Evolutionary conservation across 805 yeast species (phyloP), one percentile per base, ranked within the genome.

Genomic region (Sungouiozyma ichnusensis): DNA sequence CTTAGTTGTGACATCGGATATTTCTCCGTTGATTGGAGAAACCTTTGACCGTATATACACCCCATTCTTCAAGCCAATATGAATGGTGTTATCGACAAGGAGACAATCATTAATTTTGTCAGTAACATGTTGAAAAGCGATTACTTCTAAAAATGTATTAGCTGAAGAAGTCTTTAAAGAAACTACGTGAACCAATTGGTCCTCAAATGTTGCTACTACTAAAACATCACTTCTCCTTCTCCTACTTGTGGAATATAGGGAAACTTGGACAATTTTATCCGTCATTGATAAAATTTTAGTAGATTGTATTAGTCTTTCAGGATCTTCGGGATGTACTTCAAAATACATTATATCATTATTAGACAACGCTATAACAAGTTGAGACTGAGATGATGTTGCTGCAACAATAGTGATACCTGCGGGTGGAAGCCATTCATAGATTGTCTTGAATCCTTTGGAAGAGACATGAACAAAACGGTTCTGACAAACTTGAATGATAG

Each of bases 11-110:
- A 86, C 74, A 48, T 81, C 80, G 1, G 73, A 64, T 13, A 81
- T 57, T 16, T 76, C 69, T 3, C 95, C 96, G 3, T 80, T 67
- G 3, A 64, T 52, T 0, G 57, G 53, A 53, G 83, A 85, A 33
- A 47, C 31, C 4, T 65, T 62, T 0, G 85, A 73, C 15, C 80
- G 66, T 2, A 79, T 78, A 62, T 81, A 85, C 1, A 88, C 76
- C 16, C 97, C 97, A 58, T 79, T 85, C n/a, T 65, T 72, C 68
- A 87, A 69, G 1, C 97, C 97, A 39, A 86, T 72, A 59, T 87
- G 94, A 9, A 84, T 69, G 11, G 7, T 17, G 17, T 36, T 36
- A 7, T 42, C 32, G 7, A 52, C 46, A 5, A 60, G 45, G 44
- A 63, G 51, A 15, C 73, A 39, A 13, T 65, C 50, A 38, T 69